A percentile compares a stretch with the other conserved stretches of the same genome.
Evolutionary conservation across 2,329 filamentous ascomycete genomes (phyloP).

Genomic region (Phialemoniopsis sp.): DNA sequence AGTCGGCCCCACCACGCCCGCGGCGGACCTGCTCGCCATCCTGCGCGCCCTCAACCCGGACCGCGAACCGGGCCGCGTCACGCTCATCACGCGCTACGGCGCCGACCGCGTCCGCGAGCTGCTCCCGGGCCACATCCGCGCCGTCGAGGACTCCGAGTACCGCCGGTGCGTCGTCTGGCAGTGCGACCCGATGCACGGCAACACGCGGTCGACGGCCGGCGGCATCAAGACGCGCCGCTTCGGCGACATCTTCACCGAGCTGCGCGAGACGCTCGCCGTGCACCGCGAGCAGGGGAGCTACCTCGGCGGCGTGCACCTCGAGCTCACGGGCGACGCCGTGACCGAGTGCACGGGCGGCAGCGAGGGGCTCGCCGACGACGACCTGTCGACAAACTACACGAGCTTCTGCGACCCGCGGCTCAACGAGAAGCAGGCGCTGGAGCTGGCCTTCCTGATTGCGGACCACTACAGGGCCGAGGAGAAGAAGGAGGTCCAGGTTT

Average conservation of each 20-base stretch:
- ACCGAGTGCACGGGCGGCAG: slow-evolving; percentile 95
- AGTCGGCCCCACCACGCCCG: slow-evolving; percentile 81
- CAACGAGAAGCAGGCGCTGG: slow-evolving; percentile 96
- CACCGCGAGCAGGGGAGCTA: slow-evolving; percentile 82
- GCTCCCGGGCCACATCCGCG: slow-evolving; percentile 81
- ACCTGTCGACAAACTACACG: slow-evolving; percentile 86
- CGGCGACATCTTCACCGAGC: slow-evolving; percentile 81
- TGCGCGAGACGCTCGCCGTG: slow-evolving; percentile 77
- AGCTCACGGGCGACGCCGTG: slow-evolving; percentile 92
- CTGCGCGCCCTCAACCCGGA: slow-evolving; percentile 82
- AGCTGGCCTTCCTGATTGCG: slow-evolving; percentile 89
- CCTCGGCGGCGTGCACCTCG: slow-evolving; percentile 89
- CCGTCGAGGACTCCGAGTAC: slow-evolving; percentile 76
- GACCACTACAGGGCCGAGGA: slow-evolving; percentile 60
- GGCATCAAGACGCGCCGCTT: slow-evolving; percentile 94
- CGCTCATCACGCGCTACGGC: slow-evolving; percentile 93
- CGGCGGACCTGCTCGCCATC: slow-evolving; percentile 70
- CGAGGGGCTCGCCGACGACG: slow-evolving; percentile 80
- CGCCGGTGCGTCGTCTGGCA: slow-evolving; percentile 80
- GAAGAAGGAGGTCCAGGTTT: slow-evolving; percentile 3
- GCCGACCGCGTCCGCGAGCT: slow-evolving; percentile 70
- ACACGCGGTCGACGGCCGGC: slow-evolving; percentile 62
- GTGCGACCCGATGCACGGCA: slow-evolving; percentile 98
- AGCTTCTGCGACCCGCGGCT: slow-evolving; percentile 93
- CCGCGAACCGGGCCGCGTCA: slow-evolving; percentile 85